Conservation (phyloP, 306 rosid genomes). For the Nissolia schottii region DNA sequence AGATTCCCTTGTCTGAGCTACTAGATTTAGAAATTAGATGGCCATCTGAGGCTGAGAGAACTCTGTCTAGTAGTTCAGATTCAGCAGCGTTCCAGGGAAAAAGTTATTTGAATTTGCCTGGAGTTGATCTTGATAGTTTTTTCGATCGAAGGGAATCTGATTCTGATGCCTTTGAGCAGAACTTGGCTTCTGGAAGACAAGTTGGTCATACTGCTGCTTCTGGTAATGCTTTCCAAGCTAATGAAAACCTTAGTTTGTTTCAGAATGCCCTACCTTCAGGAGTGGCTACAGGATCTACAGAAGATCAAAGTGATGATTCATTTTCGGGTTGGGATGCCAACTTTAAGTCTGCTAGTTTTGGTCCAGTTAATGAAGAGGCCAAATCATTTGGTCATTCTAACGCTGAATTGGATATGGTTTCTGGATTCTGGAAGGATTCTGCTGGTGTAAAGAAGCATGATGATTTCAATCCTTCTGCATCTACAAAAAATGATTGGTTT, state of each 20-base stretch:
- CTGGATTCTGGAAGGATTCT: slow-evolving; percentile 37
- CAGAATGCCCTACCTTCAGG: slow-evolving; percentile 44
- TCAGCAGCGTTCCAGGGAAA: slow-evolving; percentile 35
- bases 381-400: slow-evolving; percentile 42
- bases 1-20: slow-evolving; percentile 59
- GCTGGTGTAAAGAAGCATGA: slow-evolving; percentile 32
- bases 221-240: slow-evolving; percentile 28
- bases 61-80: slow-evolving; percentile 22
- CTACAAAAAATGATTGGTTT: slow-evolving; percentile 50
- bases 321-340: slow-evolving; percentile 73
- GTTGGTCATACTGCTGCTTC: slow-evolving; percentile 10
- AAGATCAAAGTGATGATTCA: slow-evolving; percentile 43
- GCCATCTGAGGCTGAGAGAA: slow-evolving; percentile 59
- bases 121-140: slow-evolving; percentile 51
- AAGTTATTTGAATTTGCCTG: slow-evolving; percentile 49
- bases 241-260: slow-evolving; percentile 53
- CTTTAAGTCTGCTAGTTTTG: slow-evolving; percentile 55
- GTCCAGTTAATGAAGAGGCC: slow-evolving; percentile 31
- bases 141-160: slow-evolving; percentile 39
- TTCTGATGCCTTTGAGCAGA: slow-evolving; percentile 30
- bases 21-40: slow-evolving; percentile 73
- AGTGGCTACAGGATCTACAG: slow-evolving; percentile 28
- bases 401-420: slow-evolving; percentile 41
- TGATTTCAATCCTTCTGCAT: slow-evolving; percentile 37
- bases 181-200: slow-evolving; percentile 10